Base-by-base conservation (phyloP, 106 monocot species). In the Gastrodia elata region DNA sequence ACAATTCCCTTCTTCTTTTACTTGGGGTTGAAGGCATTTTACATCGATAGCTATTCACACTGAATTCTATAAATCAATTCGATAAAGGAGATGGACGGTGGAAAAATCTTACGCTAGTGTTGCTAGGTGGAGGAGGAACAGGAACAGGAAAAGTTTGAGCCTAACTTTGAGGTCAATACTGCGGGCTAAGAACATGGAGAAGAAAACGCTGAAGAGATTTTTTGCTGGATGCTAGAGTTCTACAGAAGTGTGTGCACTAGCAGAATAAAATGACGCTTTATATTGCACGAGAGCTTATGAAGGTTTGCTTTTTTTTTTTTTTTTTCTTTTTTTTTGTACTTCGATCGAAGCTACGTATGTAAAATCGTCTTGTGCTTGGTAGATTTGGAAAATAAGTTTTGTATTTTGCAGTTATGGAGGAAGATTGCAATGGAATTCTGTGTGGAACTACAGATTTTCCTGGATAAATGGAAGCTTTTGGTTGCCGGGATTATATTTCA, bases 401-500 rank as follows among this genome's bases (percentile, higher is more conserved):
- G 2, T 69, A 28, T 40, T 25, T 37, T 70, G 44, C 49, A 84
- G 84, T 39, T 84, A 74, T 76, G 77, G 77, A 80, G 73, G 71
- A 84, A 39, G 77, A 68, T 80, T 33, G 73, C 49, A 13, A 70
- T 64, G 48, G 84, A 84, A 70, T 52, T 39, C 20, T 68, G 41
- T 67, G 72, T 80, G 26, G 84, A 84, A 68, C 22, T 80, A 9
- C 68, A 77, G 39, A 46, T 84, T 36, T 76, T 84, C 61, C 30
- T 64, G 44, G 84, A 84, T 73, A 84, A 77, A 22, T 84, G 84
- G 84, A 70, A 55, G 72, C 80, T 84, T 74, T 74, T 84, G 37
- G 77, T 84, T 16, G 73, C 70, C 13, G 84, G 84, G 26, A 26
- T 84, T 43, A 36, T 84, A 14, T 80, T 74, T 70, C 84, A 84